phyloP scores from a whole-genome alignment of 176 grass and related monocot genomes.

The Chloris gayana region DNA sequence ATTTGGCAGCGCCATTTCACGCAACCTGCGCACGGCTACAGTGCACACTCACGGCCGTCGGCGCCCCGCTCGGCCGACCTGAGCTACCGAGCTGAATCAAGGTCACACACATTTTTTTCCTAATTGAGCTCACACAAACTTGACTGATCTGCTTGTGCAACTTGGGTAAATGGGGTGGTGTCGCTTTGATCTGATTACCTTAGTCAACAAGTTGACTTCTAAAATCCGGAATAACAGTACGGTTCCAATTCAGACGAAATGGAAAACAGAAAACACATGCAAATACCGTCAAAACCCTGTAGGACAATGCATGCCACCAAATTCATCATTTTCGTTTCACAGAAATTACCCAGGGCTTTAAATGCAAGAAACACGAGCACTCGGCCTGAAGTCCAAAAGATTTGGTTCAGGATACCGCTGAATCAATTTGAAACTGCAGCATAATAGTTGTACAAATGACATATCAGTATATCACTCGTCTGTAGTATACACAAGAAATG shows the following conservation, averaged over 20 bases:
- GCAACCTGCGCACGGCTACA: too few species aligned
- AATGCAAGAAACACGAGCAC: constrained; percentile 12
- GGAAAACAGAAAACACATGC: background rate
- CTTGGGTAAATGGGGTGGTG: too few species aligned
- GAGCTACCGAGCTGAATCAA: too few species aligned
- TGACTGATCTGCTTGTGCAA: background rate
- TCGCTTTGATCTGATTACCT: too few species aligned
- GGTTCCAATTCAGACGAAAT: background rate
- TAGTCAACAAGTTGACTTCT: background rate
- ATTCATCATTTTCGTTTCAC: background rate
- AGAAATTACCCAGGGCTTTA: background rate
- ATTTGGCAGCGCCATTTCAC: too few species aligned
- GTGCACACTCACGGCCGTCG: too few species aligned
- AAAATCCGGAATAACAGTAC: background rate
- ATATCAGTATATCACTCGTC: background rate
- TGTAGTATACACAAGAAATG: background rate
- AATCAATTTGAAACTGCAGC: background rate
- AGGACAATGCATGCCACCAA: background rate
- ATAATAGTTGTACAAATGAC: background rate
- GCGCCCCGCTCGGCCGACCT: too few species aligned
- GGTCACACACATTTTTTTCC: too few species aligned
- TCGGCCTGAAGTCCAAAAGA: background rate
- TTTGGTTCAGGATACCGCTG: background rate
- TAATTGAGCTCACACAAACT: too few species aligned
- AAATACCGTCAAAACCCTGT: background rate